Evolutionary conservation across 192 early-diverging fungal species (phyloP).

Genomic region (Entomortierella chlamydospora): DNA sequence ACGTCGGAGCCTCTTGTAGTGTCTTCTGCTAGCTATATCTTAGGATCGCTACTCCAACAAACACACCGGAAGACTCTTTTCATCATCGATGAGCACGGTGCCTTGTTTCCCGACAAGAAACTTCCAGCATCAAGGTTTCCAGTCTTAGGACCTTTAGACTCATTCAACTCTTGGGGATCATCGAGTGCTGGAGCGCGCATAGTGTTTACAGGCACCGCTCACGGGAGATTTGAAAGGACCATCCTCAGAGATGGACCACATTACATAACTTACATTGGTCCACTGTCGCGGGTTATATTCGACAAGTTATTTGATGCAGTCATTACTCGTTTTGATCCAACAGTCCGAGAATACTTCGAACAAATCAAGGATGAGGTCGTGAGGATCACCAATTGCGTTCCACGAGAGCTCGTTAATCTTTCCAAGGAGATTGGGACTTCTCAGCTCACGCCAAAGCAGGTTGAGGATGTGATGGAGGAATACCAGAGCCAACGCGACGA

Average conservation of each 20-base stretch:
- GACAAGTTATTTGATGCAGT: constrained; percentile 3
- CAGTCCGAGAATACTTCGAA: not conserved
- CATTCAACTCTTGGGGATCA: not conserved
- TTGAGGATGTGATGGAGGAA: no score
- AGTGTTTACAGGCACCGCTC: constrained; percentile 2
- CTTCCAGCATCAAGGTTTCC: not conserved
- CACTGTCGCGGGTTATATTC: constrained; percentile 13
- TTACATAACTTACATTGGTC: constrained; percentile 20
- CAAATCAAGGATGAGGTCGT: constrained; percentile 3
- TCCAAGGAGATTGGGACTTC: constrained; percentile 23
- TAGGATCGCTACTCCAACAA: constrained; percentile 1
- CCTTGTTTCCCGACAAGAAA: not conserved
- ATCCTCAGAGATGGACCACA: not conserved
- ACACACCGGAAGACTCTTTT: not conserved
- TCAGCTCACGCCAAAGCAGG: not conserved
- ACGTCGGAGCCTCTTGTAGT: no score
- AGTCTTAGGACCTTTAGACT: not conserved
- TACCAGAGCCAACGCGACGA: not conserved
- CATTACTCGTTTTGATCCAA: not conserved
- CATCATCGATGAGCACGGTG: constrained; percentile 6
- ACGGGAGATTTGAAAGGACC: constrained; percentile 3
- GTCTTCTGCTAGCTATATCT: not conserved
- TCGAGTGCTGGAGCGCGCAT: not conserved
- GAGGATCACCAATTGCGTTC: not conserved
- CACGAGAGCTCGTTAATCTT: constrained; percentile 16